Base-by-base conservation (phyloP, 2,329 filamentous ascomycete genomes). In the Penicillium sp. region DNA sequence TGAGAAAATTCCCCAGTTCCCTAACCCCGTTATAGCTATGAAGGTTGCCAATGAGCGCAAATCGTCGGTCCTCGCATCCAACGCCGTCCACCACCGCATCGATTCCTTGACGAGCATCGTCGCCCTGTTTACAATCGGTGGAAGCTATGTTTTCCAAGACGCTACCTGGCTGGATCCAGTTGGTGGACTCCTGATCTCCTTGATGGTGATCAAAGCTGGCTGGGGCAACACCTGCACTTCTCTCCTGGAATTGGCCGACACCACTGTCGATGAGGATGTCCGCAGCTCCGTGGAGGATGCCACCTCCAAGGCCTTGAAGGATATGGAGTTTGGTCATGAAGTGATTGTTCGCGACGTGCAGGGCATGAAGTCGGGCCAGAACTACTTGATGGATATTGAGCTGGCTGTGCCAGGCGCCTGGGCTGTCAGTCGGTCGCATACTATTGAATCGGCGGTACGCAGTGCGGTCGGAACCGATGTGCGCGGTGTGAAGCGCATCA, bases 21-120 rank as follows among this genome's bases (percentile, higher is more conserved):
- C 54, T 63, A 55, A 55, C 45, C 16, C 4, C 47, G 46, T 34
- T 45, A 45, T 52, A 95, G 90, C 91, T 48, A 95, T 97, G 88
- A 97, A 97, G 78, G 86, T 99, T 56, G 94, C 94, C 43, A 86
- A 86, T 65, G 90, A 96, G 75, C 90, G 93, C 72, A 96, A 96
- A 71, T 97, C 93, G 11, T 95, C 92, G 6, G 92, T 99, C 55
- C 85, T 99, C 22, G 92, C 93, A 38, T 97, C 92, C 54, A 99
- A 99, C 70, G 93, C 94, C 55, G 83, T 97, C 61, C 94, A 99
- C 76, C 94, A 97, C 78, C 90, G 94, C 56, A 88, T 99, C 70
- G 94, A 99, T 75, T 96, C 92, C 54, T 82, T 97, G 53, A 99
- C 94, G 1, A 93, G 93, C 61, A 89, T 97, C 65, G 94, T 97